These are phyloP conservation scores for Solanum appendiculatum DNA, from an alignment of 257 asterid species.

Conservation along the genomic window DNA sequence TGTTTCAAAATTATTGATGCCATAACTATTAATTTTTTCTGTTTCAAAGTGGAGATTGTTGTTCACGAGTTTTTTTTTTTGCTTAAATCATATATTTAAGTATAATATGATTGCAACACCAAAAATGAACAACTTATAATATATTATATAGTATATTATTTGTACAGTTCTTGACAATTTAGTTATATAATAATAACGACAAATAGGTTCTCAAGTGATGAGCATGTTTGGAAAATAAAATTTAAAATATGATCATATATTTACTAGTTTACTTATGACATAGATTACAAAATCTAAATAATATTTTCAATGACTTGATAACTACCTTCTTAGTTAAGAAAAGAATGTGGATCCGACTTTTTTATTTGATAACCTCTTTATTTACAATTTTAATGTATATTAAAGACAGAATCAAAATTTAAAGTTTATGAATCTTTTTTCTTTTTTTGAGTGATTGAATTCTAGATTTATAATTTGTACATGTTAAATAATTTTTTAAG, in stretches of 20 bases:
- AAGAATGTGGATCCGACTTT: not conserved
- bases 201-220: not conserved
- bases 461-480: too few relatives aligned
- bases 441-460: too few relatives aligned
- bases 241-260: not conserved
- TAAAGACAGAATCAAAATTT: too few relatives aligned
- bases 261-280: not conserved
- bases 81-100: too few relatives aligned
- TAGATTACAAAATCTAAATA: too few relatives aligned
- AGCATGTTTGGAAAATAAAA: too few relatives aligned
- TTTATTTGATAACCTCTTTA: not conserved
- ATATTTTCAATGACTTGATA: not conserved
- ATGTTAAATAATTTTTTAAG: too few relatives aligned
- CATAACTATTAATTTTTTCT: too few relatives aligned
- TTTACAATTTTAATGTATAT: not conserved
- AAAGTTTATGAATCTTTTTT: too few relatives aligned
- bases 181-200: too few relatives aligned
- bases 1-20: not conserved
- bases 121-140: not conserved
- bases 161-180: not conserved
- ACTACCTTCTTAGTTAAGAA: not conserved
- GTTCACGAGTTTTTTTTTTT: too few relatives aligned
- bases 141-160: too few relatives aligned
- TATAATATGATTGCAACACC: not conserved
- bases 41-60: not conserved